Evolutionary conservation across 768 basidiomycete species (phyloP).

Genomic region (Leccinum uliginosum): DNA sequence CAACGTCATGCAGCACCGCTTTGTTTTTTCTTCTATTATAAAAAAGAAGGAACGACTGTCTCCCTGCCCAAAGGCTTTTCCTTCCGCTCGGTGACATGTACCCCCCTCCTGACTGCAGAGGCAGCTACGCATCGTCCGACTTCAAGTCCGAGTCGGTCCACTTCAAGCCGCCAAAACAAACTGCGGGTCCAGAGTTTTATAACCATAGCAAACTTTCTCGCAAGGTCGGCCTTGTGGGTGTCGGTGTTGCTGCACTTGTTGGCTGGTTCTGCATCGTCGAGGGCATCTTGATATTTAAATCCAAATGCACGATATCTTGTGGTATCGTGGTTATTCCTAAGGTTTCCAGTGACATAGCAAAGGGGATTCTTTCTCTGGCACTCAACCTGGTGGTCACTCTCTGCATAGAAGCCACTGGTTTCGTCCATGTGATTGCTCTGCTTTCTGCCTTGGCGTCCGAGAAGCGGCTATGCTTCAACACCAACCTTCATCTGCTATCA

Average conservation of each 20-base stretch:
- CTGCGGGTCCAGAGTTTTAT: constrained; percentile 24
- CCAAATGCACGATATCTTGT: constrained; percentile 20
- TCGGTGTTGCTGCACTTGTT: constrained; percentile 21
- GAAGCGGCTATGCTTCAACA: constrained; percentile 22
- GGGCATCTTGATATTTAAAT: constrained; percentile 21
- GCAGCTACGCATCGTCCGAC: constrained; percentile 12
- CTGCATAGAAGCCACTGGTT: constrained; percentile 29
- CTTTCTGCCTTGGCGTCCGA: constrained; percentile 27
- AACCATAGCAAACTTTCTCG: constrained; percentile 26
- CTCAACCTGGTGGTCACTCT: constrained; percentile 24
- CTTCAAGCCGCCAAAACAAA: constrained; percentile 16
- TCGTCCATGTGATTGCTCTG: constrained; percentile 25
- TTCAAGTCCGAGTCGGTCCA: constrained; percentile 20
- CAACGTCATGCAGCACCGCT: neutral
- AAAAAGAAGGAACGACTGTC: no score
- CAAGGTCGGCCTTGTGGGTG: constrained; percentile 21
- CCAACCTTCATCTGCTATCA: constrained; percentile 27
- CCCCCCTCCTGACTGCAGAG: neutral
- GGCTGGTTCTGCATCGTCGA: constrained; percentile 20
- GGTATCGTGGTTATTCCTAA: constrained; percentile 18
- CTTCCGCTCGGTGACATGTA: constrained; percentile 6
- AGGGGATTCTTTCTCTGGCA: constrained; percentile 18
- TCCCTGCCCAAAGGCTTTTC: no score
- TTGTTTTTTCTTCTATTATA: neutral
- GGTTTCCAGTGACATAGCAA: constrained; percentile 6